Conservation (phyloP, 2,329 filamentous ascomycete species). For the Cryoendolithus antarcticus region DNA sequence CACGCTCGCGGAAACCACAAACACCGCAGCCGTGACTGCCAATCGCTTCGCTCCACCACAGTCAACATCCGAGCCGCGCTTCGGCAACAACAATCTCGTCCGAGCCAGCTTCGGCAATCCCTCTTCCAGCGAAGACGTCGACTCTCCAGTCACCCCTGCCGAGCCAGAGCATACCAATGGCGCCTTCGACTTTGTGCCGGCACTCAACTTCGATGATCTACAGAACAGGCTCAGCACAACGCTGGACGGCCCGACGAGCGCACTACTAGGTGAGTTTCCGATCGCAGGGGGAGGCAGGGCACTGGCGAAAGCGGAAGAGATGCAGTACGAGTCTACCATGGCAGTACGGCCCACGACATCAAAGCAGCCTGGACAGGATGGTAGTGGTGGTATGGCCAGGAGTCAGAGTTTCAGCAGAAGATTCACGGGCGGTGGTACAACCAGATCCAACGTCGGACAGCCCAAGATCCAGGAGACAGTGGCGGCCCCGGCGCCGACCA, state of each 20-base stretch:
- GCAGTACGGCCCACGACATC: too few relatives aligned
- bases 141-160: slow-evolving; percentile 27
- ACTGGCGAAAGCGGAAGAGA: slow-evolving; percentile 14
- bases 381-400: slow-evolving; percentile 8
- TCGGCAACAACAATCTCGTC: slow-evolving; percentile 12
- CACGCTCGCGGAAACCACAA: slow-evolving; percentile 1
- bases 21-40: slow-evolving; percentile 6
- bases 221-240: slow-evolving; percentile 59
- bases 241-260: slow-evolving; percentile 34
- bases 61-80: slow-evolving; percentile 20
- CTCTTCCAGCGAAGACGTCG: slow-evolving; percentile 26
- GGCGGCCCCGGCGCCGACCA: neutral
- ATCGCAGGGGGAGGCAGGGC: slow-evolving; percentile 34
- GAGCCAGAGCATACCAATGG: slow-evolving; percentile 17
- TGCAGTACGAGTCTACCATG: neutral
- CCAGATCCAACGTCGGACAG: slow-evolving; percentile 7
- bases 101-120: slow-evolving; percentile 27
- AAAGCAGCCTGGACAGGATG: too few relatives aligned
- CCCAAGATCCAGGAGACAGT: slow-evolving; percentile 35
- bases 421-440: slow-evolving; percentile 11
- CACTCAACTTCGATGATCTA: slow-evolving; percentile 92
- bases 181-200: slow-evolving; percentile 70
- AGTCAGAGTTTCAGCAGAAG: slow-evolving; percentile 13
- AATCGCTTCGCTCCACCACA: slow-evolving; percentile 27
- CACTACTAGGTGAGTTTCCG: slow-evolving; percentile 47